Evolutionary conservation across 352 stramenopile species (phyloP).

Genomic region (Globisporangium lucens): DNA sequence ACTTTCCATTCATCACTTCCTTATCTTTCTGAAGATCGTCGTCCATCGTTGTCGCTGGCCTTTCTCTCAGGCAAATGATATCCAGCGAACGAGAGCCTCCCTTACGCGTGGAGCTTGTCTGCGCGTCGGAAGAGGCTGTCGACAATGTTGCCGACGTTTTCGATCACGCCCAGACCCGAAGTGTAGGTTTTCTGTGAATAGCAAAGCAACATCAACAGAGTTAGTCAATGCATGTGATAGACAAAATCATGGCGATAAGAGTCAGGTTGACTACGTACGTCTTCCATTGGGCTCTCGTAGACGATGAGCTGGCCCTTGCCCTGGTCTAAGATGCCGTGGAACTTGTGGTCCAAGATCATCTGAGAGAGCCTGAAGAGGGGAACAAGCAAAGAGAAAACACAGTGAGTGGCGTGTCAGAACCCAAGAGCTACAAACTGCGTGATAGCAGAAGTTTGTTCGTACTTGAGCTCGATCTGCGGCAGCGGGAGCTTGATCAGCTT

Average conservation of each 20-base stretch:
- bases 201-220: constrained; percentile 6
- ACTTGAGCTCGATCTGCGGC: constrained; percentile 84
- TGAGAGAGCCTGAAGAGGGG: constrained; percentile 92
- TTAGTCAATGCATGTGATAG: background rate
- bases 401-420: background rate
- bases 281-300: constrained; percentile 92
- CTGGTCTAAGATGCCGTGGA: constrained; percentile 98
- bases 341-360: constrained; percentile 99
- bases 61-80: background rate
- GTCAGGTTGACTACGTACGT: constrained; percentile 56
- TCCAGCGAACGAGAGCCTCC: constrained; percentile 9
- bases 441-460: constrained; percentile 7
- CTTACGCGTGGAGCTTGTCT: constrained; percentile 81
- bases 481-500: constrained; percentile 96
- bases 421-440: background rate
- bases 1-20: background rate
- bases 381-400: background rate
- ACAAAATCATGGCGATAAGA: no score
- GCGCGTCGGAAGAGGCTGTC: constrained; percentile 92
- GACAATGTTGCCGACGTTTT: constrained; percentile 96
- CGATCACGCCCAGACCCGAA: constrained; percentile 93
- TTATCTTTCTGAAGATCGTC: background rate
- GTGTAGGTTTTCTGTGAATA: constrained; percentile 86
- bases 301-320: constrained; percentile 99
- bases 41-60: background rate